Evolutionary conservation across 768 basidiomycete genomes (phyloP).

Genomic region (Amanita rubescens): DNA sequence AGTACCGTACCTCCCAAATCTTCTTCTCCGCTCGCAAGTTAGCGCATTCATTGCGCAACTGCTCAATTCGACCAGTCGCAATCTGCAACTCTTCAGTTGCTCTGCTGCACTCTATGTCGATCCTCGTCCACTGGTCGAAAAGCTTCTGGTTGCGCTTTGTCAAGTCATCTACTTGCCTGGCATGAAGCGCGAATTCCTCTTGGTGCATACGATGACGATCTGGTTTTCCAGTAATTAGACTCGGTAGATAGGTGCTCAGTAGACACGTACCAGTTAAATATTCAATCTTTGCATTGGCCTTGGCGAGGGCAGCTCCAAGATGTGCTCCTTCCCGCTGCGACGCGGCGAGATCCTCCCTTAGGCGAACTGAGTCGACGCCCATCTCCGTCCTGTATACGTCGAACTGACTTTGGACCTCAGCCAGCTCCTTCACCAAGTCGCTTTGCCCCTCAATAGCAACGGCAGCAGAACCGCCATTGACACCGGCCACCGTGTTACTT

Average conservation of each 20-base stretch:
- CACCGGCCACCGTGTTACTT: slow-evolving; percentile 14
- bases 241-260: background rate
- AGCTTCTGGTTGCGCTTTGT: slow-evolving; percentile 64
- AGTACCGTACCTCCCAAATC: slow-evolving; percentile 72
- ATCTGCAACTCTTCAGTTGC: slow-evolving; percentile 58
- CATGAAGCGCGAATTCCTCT: slow-evolving; percentile 58
- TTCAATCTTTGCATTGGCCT: slow-evolving; percentile 77
- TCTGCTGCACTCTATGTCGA: slow-evolving; percentile 69
- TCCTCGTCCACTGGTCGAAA: slow-evolving; percentile 63
- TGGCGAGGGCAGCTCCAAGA: slow-evolving; percentile 63
- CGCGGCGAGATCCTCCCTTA: slow-evolving; percentile 61
- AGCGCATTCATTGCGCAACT: slow-evolving; percentile 77
- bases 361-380: slow-evolving; percentile 61
- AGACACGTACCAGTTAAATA: slow-evolving; percentile 57
- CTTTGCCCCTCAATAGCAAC: slow-evolving; percentile 10
- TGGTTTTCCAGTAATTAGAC: slow-evolving; percentile 17
- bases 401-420: slow-evolving; percentile 71
- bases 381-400: slow-evolving; percentile 78
- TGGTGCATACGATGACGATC: slow-evolving; percentile 67
- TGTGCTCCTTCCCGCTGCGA: slow-evolving; percentile 65
- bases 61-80: slow-evolving; percentile 57
- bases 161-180: slow-evolving; percentile 58
- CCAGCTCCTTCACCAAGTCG: slow-evolving; percentile 53
- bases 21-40: slow-evolving; percentile 91
- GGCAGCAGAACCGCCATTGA: slow-evolving; percentile 12